Conservation (phyloP, 352 stramenopile species). For the Phytophthora cryptogea region DNA sequence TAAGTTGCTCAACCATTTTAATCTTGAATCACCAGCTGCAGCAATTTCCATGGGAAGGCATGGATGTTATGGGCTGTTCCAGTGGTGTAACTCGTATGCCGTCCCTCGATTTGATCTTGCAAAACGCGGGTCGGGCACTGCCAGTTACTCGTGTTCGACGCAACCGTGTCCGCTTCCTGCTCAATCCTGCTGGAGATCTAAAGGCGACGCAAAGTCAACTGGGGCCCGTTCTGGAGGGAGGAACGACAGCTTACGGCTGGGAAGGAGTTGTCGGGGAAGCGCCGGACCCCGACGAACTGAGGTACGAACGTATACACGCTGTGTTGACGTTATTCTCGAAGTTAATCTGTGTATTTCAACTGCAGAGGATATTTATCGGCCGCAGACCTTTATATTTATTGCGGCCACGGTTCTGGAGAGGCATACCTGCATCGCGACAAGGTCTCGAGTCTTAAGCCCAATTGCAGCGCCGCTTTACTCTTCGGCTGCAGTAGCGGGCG, state of each 20-base stretch:
- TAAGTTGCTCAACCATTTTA: slow-evolving; percentile 50
- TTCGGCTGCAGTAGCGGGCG: slow-evolving; percentile 98
- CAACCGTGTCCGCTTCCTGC: slow-evolving; percentile 54
- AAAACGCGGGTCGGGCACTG: slow-evolving; percentile 27
- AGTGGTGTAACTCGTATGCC: slow-evolving; percentile 73
- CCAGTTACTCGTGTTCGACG: slow-evolving; percentile 20
- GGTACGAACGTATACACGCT: slow-evolving; percentile 32
- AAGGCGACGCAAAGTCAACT: slow-evolving; percentile 65
- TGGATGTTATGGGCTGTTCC: slow-evolving; percentile 53
- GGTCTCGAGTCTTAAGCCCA: slow-evolving; percentile 53
- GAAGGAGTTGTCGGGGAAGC: slow-evolving; percentile 50
- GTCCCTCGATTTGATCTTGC: slow-evolving; percentile 63
- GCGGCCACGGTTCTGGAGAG: slow-evolving; percentile 96
- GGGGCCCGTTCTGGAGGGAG: slow-evolving; percentile 53
- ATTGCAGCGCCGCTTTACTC: slow-evolving; percentile 89
- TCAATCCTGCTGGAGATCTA: slow-evolving; percentile 82
- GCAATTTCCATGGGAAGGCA: slow-evolving; percentile 83
- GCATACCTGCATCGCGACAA: slow-evolving; percentile 88
- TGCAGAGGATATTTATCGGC: slow-evolving; percentile 51
- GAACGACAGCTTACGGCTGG: slow-evolving; percentile 45
- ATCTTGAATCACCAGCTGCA: slow-evolving; percentile 67
- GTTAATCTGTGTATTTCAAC: not conserved
- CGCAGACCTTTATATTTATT: slow-evolving; percentile 96
- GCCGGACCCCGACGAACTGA: slow-evolving; percentile 54
- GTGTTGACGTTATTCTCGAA: not conserved